phyloP scores from a whole-genome alignment of 495 filamentous ascomycete species.

The Aspergillus leporis region DNA sequence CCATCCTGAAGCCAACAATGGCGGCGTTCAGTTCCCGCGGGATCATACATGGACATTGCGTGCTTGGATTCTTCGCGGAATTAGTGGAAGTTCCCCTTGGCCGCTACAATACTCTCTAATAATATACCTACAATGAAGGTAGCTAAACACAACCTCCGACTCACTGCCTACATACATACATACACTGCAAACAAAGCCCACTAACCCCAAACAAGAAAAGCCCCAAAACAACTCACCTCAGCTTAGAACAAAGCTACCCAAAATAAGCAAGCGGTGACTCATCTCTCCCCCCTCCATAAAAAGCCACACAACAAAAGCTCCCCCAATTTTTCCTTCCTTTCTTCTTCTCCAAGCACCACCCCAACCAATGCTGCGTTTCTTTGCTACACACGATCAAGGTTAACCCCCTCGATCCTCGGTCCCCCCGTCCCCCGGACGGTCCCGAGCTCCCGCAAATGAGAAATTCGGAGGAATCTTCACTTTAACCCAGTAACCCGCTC shows the following conservation, averaged over 20 bases:
- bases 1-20: no score
- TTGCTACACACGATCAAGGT: slow-evolving; percentile 82
- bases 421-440: slow-evolving; percentile 11
- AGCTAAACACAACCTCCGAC: no score
- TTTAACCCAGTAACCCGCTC: slow-evolving; percentile 46
- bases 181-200: no score
- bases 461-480: slow-evolving; percentile 99
- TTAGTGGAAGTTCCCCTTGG: no score
- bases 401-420: slow-evolving; percentile 30
- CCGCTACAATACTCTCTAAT: no score
- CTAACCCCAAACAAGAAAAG: no score
- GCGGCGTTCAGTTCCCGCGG: no score
- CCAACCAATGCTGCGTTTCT: slow-evolving; percentile 99
- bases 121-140: no score
- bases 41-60: no score
- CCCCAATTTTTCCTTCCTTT: slow-evolving; percentile 26
- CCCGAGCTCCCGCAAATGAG: slow-evolving; percentile 81
- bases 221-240: no score
- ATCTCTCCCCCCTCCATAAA: slow-evolving; percentile 4
- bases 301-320: slow-evolving; percentile 11
- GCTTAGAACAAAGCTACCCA: not conserved
- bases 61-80: no score
- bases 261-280: slow-evolving; percentile 18
- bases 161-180: no score
- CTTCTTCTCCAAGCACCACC: slow-evolving; percentile 73